A percentile compares a stretch with the other conserved stretches of the same genome.
Conservation (phyloP, 345 rosid genomes). For the Populus alba region DNA sequence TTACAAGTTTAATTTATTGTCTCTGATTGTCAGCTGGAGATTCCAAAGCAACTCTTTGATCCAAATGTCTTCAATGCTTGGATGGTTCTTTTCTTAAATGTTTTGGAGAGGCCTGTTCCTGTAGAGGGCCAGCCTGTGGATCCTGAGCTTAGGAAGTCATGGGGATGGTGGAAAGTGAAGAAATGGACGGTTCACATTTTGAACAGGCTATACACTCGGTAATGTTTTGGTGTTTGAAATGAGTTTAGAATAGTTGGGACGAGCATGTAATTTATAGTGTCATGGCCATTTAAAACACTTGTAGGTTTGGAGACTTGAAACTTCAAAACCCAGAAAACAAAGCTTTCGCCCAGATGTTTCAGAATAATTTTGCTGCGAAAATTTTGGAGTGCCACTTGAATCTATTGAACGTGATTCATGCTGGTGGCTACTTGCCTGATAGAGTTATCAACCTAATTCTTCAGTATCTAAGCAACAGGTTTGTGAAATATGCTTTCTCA, state of each 20-base stretch:
- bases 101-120: slow-evolving; percentile 93
- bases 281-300: slow-evolving; percentile 9
- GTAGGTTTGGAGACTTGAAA: slow-evolving; percentile 94
- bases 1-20: not conserved
- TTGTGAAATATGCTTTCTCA: slow-evolving; percentile 10
- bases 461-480: slow-evolving; percentile 96
- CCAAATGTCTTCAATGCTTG: slow-evolving; percentile 81
- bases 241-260: not conserved
- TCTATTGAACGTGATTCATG: slow-evolving; percentile 67
- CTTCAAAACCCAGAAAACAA: slow-evolving; percentile 79
- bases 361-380: slow-evolving; percentile 86
- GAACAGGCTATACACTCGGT: slow-evolving; percentile 92
- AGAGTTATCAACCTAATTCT: slow-evolving; percentile 94
- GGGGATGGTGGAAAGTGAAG: slow-evolving; percentile 99
- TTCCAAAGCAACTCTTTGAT: slow-evolving; percentile 81
- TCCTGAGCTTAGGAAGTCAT: slow-evolving; percentile 84
- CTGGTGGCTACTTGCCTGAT: slow-evolving; percentile 94
- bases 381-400: slow-evolving; percentile 92
- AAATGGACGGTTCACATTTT: slow-evolving; percentile 97
- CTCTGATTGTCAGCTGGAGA: slow-evolving; percentile 67
- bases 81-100: slow-evolving; percentile 87
- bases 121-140: slow-evolving; percentile 89
- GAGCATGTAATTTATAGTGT: not conserved
- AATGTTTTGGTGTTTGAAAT: slow-evolving; percentile 16
- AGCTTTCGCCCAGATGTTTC: slow-evolving; percentile 90